Evolutionary conservation across 2,329 filamentous ascomycete species (phyloP).

Genomic region (Phialophora macrospora): DNA sequence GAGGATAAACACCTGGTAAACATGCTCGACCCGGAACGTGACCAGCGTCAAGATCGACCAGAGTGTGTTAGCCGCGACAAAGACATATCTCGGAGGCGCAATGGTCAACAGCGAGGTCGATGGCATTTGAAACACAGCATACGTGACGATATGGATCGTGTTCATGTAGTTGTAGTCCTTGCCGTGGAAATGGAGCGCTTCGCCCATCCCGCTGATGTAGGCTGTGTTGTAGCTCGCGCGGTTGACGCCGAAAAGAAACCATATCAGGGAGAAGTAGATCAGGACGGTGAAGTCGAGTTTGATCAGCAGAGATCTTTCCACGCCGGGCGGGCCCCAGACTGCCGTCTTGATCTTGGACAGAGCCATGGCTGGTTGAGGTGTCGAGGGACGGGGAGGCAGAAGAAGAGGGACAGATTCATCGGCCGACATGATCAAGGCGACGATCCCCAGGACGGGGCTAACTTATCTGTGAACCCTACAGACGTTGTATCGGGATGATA

Average conservation of each 20-base stretch:
- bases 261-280: conserved; percentile 54
- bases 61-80: conserved; percentile 50
- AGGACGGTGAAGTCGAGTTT: conserved; percentile 52
- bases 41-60: conserved; percentile 54
- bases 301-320: conserved; percentile 40
- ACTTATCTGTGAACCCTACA: not conserved
- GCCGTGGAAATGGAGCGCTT: conserved; percentile 47
- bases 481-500: not conserved
- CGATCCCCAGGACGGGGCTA: not conserved
- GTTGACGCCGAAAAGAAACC: conserved; percentile 56
- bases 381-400: not conserved
- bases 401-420: not conserved
- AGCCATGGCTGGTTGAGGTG: conserved; percentile 1
- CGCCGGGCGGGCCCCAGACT: conserved; percentile 3
- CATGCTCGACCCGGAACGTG: conserved; percentile 50
- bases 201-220: conserved; percentile 52
- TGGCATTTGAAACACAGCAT: conserved; percentile 54
- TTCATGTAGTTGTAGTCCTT: conserved; percentile 52
- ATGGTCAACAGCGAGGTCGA: conserved; percentile 50
- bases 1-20: conserved; percentile 53
- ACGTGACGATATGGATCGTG: conserved; percentile 47
- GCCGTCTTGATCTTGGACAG: conserved; percentile 2
- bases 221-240: conserved; percentile 52
- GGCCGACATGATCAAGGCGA: not conserved
- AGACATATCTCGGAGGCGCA: conserved; percentile 50